phyloP scores from a whole-genome alignment of 2,329 filamentous ascomycete species.

The Trichoderma guizhouense region DNA sequence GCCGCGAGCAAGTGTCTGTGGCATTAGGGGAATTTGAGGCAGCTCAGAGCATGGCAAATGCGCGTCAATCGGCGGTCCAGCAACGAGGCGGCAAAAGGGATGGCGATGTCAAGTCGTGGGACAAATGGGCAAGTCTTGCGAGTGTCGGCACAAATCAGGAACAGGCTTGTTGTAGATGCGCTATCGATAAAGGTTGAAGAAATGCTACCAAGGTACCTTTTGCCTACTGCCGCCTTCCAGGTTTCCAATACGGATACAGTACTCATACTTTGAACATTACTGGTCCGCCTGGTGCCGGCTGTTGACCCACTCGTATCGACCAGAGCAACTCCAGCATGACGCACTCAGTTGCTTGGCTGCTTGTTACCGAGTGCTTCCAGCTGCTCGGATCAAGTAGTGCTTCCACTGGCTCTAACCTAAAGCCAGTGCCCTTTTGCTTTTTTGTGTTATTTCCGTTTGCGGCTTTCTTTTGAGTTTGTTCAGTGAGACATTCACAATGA shows the following conservation, averaged over 20 bases:
- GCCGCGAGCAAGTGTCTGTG: neutral
- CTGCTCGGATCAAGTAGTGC: neutral
- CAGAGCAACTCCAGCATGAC: neutral
- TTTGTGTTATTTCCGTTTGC: neutral
- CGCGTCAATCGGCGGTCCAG: neutral
- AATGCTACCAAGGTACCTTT: neutral
- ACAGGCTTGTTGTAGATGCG: neutral
- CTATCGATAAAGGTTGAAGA: constrained; percentile 14
- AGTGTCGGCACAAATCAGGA: neutral
- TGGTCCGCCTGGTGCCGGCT: neutral
- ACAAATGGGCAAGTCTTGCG: neutral
- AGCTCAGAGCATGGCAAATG: neutral
- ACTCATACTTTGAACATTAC: neutral
- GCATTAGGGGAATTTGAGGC: neutral
- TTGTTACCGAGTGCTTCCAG: neutral
- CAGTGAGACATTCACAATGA: neutral
- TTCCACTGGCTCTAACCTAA: neutral
- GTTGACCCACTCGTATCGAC: neutral
- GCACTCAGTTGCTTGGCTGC: neutral
- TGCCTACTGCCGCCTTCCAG: neutral
- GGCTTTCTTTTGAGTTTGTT: neutral
- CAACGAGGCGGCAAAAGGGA: neutral
- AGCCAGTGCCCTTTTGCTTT: neutral
- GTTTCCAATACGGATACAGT: neutral
- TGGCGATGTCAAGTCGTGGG: neutral